Percentiles rank a stretch among this genome's conserved stretches.
These are phyloP conservation scores for Hydnomerulius pinastri DNA, from an alignment of 768 basidiomycete species.

Conservation along the genomic window DNA sequence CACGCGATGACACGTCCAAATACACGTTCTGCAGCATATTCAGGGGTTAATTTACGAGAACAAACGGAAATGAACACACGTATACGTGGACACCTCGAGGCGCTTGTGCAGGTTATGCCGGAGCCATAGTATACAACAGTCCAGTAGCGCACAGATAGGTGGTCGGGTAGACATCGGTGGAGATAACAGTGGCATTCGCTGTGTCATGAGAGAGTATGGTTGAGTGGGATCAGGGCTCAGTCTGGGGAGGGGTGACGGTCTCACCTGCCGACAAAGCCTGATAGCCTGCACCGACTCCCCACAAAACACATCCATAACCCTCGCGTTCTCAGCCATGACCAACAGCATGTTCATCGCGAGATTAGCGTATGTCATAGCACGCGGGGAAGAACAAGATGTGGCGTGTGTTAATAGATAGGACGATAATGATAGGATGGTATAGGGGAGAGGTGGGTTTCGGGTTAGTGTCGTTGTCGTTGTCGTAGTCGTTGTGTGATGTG, in stretches of 20 bases:
- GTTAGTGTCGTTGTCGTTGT: slow-evolving; percentile 21
- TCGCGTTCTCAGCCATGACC: slow-evolving; percentile 49
- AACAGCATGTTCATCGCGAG: slow-evolving; percentile 57
- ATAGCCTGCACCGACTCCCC: slow-evolving; percentile 43
- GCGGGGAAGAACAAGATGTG: slow-evolving; percentile 56
- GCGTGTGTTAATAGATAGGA: slow-evolving; percentile 72
- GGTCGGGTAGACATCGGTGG: slow-evolving; percentile 39
- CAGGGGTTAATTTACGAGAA: not conserved
- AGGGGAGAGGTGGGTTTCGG: slow-evolving; percentile 39
- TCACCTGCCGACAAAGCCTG: slow-evolving; percentile 65
- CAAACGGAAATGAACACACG: slow-evolving; percentile 39
- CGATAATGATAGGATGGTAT: slow-evolving; percentile 55
- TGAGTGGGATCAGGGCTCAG: not conserved
- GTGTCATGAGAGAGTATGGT: slow-evolving; percentile 1
- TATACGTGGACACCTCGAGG: slow-evolving; percentile 57
- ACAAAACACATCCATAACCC: slow-evolving; percentile 48
- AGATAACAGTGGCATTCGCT: slow-evolving; percentile 58
- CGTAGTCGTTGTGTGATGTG: too few species aligned
- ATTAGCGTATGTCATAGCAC: slow-evolving; percentile 63
- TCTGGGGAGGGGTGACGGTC: slow-evolving; percentile 12
- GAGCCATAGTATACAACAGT: slow-evolving; percentile 69
- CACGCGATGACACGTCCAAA: slow-evolving; percentile 54
- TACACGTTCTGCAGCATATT: slow-evolving; percentile 46
- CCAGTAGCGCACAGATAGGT: slow-evolving; percentile 59
- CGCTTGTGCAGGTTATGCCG: slow-evolving; percentile 69